Evolutionary conservation across 805 yeast genomes (phyloP), one percentile per base, ranked within the genome.

Genomic region (Metschnikowia rubicola): DNA sequence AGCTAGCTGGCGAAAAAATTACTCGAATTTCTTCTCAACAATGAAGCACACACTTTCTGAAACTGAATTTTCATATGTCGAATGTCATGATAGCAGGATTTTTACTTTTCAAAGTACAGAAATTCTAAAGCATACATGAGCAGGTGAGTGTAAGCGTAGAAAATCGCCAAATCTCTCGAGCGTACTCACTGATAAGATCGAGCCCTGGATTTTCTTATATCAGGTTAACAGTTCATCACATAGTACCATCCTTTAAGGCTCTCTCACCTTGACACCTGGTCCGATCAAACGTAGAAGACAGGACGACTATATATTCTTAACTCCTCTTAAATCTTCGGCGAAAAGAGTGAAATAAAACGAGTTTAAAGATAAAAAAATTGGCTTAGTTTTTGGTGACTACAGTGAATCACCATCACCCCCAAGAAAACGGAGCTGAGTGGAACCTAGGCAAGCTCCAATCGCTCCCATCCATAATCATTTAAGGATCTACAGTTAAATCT

Each of bases 341-440:
- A 43, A 41, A 10, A 51, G 48, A 3, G 40, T 46, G 21, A 54
- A 44, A 19, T n/a, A 43, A 41, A 8, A 47, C 51, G 28, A 43
- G 32, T 33, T 55, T 52, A 17, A 41, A 52, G 31, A 48, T 43
- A 2, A 46, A 47, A 30, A 44, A 17, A 43, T 41, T n/a, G 50
- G 46, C 7, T 41, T 54, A 33, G 10, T 44, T 8, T 37, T 48
- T 29, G 56, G 58, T 6, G 53, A 51, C 11, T 44, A 47, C 21
- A 35, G 35, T 2, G 45, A 54, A 12, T 56, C 56, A 1, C 58
- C 59, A 1, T 58, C 59, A 10, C 58, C 57, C 2, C 59, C 59
- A 4, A 43, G 47, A 36, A 46, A 46, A 29, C 5, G 35, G 26
- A 30, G 4, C 41, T 17, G 31, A 42, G 15, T 30, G 40, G 4